These are phyloP conservation scores for Apiospora sp. DNA, from an alignment of 2,329 filamentous ascomycete genomes.

Conservation along the genomic window DNA sequence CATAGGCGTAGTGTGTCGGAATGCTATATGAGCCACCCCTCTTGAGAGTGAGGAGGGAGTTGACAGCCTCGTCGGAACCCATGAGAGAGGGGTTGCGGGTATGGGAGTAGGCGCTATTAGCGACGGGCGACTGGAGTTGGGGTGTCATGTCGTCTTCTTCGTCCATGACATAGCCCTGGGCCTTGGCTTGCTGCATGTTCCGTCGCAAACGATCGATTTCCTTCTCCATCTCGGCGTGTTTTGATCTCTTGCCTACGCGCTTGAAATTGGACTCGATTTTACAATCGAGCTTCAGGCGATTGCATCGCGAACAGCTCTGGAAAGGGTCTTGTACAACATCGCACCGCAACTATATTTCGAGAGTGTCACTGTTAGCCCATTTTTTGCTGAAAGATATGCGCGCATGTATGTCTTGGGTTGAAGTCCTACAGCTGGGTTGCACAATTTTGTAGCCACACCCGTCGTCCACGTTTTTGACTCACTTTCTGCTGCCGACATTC, in stretches of 20 bases:
- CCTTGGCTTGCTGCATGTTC: conserved; percentile 65
- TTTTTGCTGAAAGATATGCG: conserved; percentile 9
- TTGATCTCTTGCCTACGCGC: conserved; percentile 81
- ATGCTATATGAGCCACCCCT: conserved; percentile 69
- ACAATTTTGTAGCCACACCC: conserved; percentile 24
- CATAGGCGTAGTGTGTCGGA: conserved; percentile 63
- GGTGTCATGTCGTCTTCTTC: conserved; percentile 60
- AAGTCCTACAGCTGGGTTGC: conserved; percentile 20
- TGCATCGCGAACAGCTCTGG: conserved; percentile 78
- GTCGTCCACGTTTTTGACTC: conserved; percentile 45
- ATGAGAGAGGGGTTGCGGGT: conserved; percentile 70
- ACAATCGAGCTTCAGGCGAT: conserved; percentile 81
- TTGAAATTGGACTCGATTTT: conserved; percentile 91
- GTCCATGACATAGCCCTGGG: conserved; percentile 63
- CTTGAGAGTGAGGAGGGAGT: conserved; percentile 71
- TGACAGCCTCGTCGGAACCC: conserved; percentile 74
- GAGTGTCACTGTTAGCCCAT: conserved; percentile 11
- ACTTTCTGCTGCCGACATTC: conserved; percentile 89
- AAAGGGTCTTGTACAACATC: conserved; percentile 86
- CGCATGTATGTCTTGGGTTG: conserved; percentile 26
- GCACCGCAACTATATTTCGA: conserved; percentile 71
- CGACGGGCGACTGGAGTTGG: conserved; percentile 65
- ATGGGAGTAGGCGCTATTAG: conserved; percentile 65
- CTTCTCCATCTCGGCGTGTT: conserved; percentile 87
- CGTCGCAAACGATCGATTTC: conserved; percentile 76